A percentile compares a stretch with the other conserved stretches of the same genome.
Evolutionary conservation across 106 monocot genomes (phyloP).

Genomic region (Alisma plantagoaquatica): DNA sequence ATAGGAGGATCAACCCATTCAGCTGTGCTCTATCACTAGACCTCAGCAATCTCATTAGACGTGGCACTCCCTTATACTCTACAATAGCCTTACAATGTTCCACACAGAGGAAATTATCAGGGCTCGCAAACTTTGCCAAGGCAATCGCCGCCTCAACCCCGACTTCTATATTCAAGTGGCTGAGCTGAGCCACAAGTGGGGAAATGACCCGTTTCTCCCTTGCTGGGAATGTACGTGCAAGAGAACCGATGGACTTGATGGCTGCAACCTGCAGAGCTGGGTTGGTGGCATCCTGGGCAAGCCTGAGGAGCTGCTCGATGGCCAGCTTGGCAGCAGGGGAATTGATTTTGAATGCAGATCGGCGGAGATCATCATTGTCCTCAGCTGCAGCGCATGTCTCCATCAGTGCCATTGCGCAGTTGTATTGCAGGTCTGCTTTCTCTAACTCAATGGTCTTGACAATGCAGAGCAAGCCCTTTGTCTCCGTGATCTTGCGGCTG

Average conservation of each 20-base stretch:
- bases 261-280: conserved; percentile 27
- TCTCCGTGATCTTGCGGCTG: conserved; percentile 56
- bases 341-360: conserved; percentile 50
- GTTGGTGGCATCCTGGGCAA: conserved; percentile 22
- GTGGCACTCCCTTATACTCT: conserved; percentile 29
- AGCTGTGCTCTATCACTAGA: conserved; percentile 42
- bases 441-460: conserved; percentile 42
- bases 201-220: conserved; percentile 33
- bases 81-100: conserved; percentile 54
- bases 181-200: conserved; percentile 39
- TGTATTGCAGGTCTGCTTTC: conserved; percentile 40
- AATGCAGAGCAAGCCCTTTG: conserved; percentile 51
- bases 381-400: conserved; percentile 46
- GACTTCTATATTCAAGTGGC: conserved; percentile 41
- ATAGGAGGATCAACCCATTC: conserved; percentile 34
- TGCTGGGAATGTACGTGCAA: conserved; percentile 42
- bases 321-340: conserved; percentile 47
- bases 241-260: conserved; percentile 39
- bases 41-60: conserved; percentile 31
- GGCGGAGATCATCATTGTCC: conserved; percentile 40
- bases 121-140: conserved; percentile 37
- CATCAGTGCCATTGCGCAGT: conserved; percentile 44
- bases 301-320: conserved; percentile 43
- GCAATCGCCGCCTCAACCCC: conserved; percentile 36
- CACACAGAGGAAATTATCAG: conserved; percentile 36